Evolutionary conservation across 2,329 filamentous ascomycete genomes (phyloP), one percentile per base, ranked within the genome.

Genomic region (Colletotrichum camelliae): DNA sequence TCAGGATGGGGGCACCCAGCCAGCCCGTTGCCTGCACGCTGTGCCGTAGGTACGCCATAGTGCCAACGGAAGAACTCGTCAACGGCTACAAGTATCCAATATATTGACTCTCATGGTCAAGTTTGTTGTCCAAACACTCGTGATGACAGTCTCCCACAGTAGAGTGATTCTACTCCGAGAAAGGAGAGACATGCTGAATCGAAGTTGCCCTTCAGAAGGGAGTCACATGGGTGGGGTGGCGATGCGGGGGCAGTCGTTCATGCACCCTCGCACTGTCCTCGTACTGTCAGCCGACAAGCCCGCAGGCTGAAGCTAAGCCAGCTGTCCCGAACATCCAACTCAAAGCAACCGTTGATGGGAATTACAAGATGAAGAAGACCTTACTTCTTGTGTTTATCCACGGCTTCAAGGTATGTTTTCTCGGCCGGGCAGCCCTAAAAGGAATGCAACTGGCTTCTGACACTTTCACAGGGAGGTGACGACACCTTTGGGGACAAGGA

Each of bases 331-430:
- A 68, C 37, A 48, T 48, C 31, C 5, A n/a, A 55, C 43, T 62
- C 33, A 43, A n/a, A 33, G 37, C 8, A 24, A 31, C 31, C 70
- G 21, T 64, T 4, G 70, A 85, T 84, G 83, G 81, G 80, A 82
- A 77, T 78, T 72, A 81, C 79, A 91, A 85, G 75, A 93, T 93
- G 91, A 94, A 93, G 88, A 96, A 95, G 86, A 97, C 94, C 74
- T 86, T 97, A 48, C 85, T 97, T 52, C 86, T 97, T 75, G 94
- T 94, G 82, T 97, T 97, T 84, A 95, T 97, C 77, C 95, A 97
- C 84, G 95, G 95, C 82, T 97, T 97, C 91, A 95, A 97, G 90
- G 91, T 92, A 81, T 57, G 80, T 77, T 27, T 15, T 72, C 7
- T 18, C 21, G 6, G 10, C 21, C 8, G 70, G 6, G 6, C 12